Evolutionary conservation across 148 eudicot species (phyloP), one percentile per base, ranked within the genome.

Genomic region (Simmondsia chinensis): DNA sequence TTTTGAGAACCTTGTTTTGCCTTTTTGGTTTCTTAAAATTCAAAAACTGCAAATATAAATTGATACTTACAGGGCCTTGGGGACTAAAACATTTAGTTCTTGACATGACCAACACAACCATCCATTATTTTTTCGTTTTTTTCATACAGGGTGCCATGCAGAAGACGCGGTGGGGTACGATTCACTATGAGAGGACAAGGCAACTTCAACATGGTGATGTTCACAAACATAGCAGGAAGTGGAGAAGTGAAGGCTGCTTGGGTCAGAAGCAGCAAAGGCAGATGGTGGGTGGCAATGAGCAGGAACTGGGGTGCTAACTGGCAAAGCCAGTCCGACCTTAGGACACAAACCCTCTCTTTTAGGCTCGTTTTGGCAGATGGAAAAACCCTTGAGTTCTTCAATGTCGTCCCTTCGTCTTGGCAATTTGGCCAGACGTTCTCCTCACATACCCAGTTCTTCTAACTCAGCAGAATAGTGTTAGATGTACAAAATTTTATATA

Each of bases 251-350:
- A 23, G 62, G 70, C 66, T 23, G 81, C 55, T 3, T 80, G 69
- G 80, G 67, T 85, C 10, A 68, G 71, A 44, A 70, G 72, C 17
- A 56, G 78, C 0, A 63, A 20, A 40, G 39, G 50, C 7, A 67
- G 50, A 33, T 69, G 55, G 19, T 80, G 95, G 89, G 60, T 48
- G n/a, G 33, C 76, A 14, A 66, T 85, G 83, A 60, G 55, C 14
- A 48, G 86, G 20, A 85, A 85, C 39, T 85, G 88, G 85, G 86
- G 95, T 5, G 86, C 74, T 0, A 75, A 81, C 31, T 85, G 95
- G 95, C 86, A 81, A 36, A 77, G 78, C 46, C 17, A 26, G 13
- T 17, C 3, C 2, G 80, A 77, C 26, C 63, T 81, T 11, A 66
- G 83, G 33, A 64, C 30, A 46, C 83, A 81, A 60, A 48, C 21